A percentile compares a stretch with the other conserved stretches of the same genome.
phyloP scores from a whole-genome alignment of 1,284 basidiomycete species.

The Moniliella sp. region DNA sequence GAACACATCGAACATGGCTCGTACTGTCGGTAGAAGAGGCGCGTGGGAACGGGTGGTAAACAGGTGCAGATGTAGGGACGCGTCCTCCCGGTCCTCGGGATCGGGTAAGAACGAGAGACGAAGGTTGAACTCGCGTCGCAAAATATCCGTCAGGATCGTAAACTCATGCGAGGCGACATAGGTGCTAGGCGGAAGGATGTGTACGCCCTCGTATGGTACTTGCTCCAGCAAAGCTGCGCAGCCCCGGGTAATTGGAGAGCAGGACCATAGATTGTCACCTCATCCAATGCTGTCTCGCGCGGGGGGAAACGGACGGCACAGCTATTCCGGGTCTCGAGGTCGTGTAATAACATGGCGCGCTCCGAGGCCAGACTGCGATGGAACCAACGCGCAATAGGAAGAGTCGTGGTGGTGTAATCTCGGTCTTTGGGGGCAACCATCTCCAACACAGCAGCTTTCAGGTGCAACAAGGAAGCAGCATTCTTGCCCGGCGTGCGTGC shows the following conservation, averaged over 20 bases:
- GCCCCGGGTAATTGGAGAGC: constrained; percentile 93
- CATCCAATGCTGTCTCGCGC: constrained; percentile 74
- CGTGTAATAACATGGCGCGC: constrained; percentile 86
- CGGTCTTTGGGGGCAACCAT: constrained; percentile 93
- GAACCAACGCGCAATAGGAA: constrained; percentile 76
- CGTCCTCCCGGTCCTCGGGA: no score
- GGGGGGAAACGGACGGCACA: constrained; percentile 88
- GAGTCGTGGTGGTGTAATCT: constrained; percentile 79
- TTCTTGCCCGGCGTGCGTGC: constrained; percentile 95
- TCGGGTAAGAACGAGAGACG: no score
- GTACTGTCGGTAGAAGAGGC: no score
- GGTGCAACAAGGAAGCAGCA: constrained; percentile 77
- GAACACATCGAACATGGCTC: no score
- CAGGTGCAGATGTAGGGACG: no score
- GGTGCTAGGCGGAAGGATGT: no score
- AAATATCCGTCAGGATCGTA: no score
- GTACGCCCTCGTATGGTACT: no score
- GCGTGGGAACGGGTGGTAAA: no score
- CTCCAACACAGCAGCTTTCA: constrained; percentile 93
- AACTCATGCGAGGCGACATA: no score
- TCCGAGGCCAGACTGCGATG: constrained; percentile 82
- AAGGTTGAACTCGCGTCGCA: no score
- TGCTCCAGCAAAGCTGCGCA: no score
- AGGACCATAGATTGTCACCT: constrained; percentile 80
- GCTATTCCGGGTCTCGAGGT: constrained; percentile 89